Conservation (phyloP, 768 basidiomycete species). For the Pleurotus giganteus region DNA sequence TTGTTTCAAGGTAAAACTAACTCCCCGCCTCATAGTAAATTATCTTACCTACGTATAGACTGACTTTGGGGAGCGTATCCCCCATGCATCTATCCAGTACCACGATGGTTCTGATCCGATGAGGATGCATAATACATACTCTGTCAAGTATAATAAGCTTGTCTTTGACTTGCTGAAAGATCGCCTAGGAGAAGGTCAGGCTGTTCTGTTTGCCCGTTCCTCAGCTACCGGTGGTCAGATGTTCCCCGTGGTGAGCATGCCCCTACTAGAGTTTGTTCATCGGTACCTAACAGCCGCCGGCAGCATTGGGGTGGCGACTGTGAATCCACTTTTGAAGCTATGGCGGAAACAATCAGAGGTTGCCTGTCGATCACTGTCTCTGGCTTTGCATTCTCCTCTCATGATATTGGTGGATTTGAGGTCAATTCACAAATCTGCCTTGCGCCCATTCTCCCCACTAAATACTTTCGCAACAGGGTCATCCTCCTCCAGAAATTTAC, state of each 20-base stretch:
- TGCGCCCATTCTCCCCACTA: not conserved
- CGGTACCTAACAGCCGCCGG: not conserved
- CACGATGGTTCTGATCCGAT: slow-evolving; percentile 68
- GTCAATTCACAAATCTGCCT: slow-evolving; percentile 23
- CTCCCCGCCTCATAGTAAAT: not conserved
- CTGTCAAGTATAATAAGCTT: slow-evolving; percentile 66
- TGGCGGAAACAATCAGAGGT: slow-evolving; percentile 73
- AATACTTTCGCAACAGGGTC: slow-evolving; percentile 39
- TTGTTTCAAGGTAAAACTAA: slow-evolving; percentile 49
- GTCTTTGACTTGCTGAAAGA: slow-evolving; percentile 62
- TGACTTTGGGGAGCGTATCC: slow-evolving; percentile 78
- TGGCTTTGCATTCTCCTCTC: slow-evolving; percentile 70
- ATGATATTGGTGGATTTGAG: slow-evolving; percentile 80
- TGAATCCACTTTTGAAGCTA: slow-evolving; percentile 74
- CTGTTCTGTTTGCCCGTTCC: slow-evolving; percentile 68
- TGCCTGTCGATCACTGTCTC: slow-evolving; percentile 62
- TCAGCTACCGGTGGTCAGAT: slow-evolving; percentile 67
- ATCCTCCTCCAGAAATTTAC: slow-evolving; percentile 66
- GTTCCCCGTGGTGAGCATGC: slow-evolving; percentile 5
- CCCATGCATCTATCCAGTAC: slow-evolving; percentile 60
- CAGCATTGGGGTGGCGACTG: slow-evolving; percentile 73
- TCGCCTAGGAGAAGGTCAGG: slow-evolving; percentile 61
- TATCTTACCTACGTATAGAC: slow-evolving; percentile 37
- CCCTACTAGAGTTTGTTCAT: not conserved
- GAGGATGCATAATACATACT: slow-evolving; percentile 71